Conservation (phyloP, 257 asterid species). For the Solanum etuberosum region DNA sequence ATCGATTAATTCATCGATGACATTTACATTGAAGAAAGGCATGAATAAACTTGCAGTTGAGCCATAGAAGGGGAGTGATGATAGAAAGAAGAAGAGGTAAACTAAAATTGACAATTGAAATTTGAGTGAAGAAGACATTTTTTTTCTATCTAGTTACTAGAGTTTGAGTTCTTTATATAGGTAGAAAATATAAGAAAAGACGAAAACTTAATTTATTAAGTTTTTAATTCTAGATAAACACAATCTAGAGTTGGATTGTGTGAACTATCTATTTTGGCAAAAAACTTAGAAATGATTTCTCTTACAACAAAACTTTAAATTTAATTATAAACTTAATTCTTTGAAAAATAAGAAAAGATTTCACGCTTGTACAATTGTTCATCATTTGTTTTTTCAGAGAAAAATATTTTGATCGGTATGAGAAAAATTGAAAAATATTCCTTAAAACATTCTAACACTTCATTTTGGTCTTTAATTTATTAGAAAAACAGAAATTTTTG, state of each 20-base stretch:
- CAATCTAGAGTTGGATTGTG: neutral
- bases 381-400: too few relatives aligned
- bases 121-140: neutral
- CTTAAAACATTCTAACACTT: rapidly evolving
- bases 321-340: neutral
- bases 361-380: too few relatives aligned
- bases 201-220: too few relatives aligned
- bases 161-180: neutral
- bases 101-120: neutral
- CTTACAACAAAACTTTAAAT: neutral
- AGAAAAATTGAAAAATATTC: too few relatives aligned
- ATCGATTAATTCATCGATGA: neutral
- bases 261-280: too few relatives aligned
- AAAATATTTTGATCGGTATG: too few relatives aligned
- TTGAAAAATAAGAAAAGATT: neutral
- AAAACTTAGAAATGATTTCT: neutral
- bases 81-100: neutral
- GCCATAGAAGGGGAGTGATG: neutral
- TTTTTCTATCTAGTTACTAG: neutral
- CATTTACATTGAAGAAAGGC: neutral
- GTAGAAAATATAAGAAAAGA: neutral
- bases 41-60: neutral
- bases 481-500: neutral
- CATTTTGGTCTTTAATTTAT: neutral
- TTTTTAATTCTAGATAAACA: neutral